Evolutionary conservation across 148 eudicot species (phyloP).

Genomic region (Fagopyrum tataricum): DNA sequence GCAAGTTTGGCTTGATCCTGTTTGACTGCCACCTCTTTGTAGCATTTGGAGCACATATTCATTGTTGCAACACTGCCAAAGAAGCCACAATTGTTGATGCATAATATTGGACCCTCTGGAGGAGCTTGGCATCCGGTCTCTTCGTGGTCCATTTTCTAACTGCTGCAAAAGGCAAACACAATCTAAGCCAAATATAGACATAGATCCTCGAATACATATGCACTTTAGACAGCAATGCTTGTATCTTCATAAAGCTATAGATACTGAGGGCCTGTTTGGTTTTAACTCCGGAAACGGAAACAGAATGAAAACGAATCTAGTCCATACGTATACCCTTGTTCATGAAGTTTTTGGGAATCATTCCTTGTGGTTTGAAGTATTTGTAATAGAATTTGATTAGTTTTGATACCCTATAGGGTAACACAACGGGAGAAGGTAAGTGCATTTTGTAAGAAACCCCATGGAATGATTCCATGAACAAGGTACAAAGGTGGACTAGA

Average conservation of each 20-base stretch:
- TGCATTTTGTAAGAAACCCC: no score
- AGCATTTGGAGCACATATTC: slow-evolving; percentile 47
- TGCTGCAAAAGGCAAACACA: slow-evolving; percentile 2
- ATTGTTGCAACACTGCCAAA: slow-evolving; percentile 40
- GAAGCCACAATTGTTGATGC: slow-evolving; percentile 39
- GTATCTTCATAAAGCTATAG: background rate
- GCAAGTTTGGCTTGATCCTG: slow-evolving; percentile 35
- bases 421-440: no score
- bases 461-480: no score
- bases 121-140: slow-evolving; percentile 43
- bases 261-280: no score
- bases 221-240: background rate
- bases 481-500: no score
- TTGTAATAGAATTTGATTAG: no score
- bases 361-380: no score
- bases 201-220: background rate
- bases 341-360: no score
- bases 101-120: slow-evolving; percentile 34
- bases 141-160: slow-evolving; percentile 34
- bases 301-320: no score
- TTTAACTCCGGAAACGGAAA: no score
- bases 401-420: no score
- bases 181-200: background rate
- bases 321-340: no score
- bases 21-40: slow-evolving; percentile 31